phyloP scores from a whole-genome alignment of 2,329 filamentous ascomycete genomes.

The Venturia asperata region DNA sequence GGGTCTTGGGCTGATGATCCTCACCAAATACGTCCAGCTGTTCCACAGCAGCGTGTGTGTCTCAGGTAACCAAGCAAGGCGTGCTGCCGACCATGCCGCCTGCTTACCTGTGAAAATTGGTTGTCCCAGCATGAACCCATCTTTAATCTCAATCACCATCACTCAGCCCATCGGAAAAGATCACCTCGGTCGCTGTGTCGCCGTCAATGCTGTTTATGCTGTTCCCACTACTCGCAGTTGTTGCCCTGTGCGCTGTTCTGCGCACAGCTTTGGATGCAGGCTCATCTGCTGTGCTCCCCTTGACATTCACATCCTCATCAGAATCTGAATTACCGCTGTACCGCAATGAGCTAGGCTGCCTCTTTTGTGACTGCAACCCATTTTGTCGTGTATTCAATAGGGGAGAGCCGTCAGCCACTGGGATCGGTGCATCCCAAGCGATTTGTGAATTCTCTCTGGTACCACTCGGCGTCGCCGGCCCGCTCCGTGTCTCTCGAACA shows the following conservation, averaged over 20 bases:
- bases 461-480: slow-evolving; percentile 38
- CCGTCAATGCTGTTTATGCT: background rate
- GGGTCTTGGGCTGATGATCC: slow-evolving; percentile 1
- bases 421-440: slow-evolving; percentile 13
- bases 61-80: background rate
- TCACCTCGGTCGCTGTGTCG: slow-evolving; percentile 5
- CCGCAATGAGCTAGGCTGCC: slow-evolving; percentile 12
- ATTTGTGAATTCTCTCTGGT: slow-evolving; percentile 25
- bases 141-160: slow-evolving; percentile 1
- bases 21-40: background rate
- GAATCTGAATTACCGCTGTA: slow-evolving; percentile 6
- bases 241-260: slow-evolving; percentile 1
- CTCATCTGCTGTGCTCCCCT: slow-evolving; percentile 5
- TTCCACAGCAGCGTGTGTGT: slow-evolving; percentile 11
- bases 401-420: slow-evolving; percentile 7
- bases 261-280: background rate
- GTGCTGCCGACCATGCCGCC: background rate
- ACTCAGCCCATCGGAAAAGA: slow-evolving; percentile 2
- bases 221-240: background rate
- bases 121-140: background rate
- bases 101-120: background rate
- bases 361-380: slow-evolving; percentile 11
- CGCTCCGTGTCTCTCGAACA: slow-evolving; percentile 36
- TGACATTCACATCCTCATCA: background rate
- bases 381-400: background rate